Evolutionary conservation across 2,329 filamentous ascomycete genomes (phyloP), one percentile per base, ranked within the genome.

Genomic region (Chaetomium sp.): DNA sequence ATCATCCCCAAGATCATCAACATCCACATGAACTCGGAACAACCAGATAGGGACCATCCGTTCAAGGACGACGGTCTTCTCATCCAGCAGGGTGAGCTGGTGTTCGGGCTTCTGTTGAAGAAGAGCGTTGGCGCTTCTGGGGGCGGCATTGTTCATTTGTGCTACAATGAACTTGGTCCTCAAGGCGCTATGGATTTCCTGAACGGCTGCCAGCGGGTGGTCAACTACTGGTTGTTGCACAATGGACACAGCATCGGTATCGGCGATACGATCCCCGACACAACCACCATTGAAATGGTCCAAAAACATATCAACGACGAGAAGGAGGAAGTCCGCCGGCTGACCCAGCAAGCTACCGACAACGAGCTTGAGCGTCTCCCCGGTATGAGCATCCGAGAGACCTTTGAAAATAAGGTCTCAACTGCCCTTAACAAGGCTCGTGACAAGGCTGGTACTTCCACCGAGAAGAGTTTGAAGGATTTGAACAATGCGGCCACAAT

Each of bases 211-310:
- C 95, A 99, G 73, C 86, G 90, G 52, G 90, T 97, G 54, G 88
- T 97, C 64, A 95, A 92, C 69, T 96, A 97, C 74, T 99, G 94
- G 94, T 83, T 99, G 43, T 76, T 97, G 41, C 92, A 99, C 72
- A 88, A 95, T 65, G 94, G 94, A 50, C 94, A 95, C 79, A 96
- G 91, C 73, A 96, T 99, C 62, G 94, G 94, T 74, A 96, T 99
- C 65, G 95, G 94, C 75, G 94, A 99, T 70, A 97, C 94, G 1
- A 92, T 99, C 67, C 95, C 94, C 5, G 91, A 97, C 69, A 84
- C 85, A 60, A 74, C 77, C 14, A 97, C 92, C 3, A 95, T 96
- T 56, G 79, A 85, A 54, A 87, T 87, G 72, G 91, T 99, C 52
- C 87, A 95, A 67, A 79, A 82, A 6, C 87, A 89, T 55, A 91